These are phyloP conservation scores for Lumnitzera littorea DNA, from an alignment of 345 rosid genomes.

Conservation along the genomic window DNA sequence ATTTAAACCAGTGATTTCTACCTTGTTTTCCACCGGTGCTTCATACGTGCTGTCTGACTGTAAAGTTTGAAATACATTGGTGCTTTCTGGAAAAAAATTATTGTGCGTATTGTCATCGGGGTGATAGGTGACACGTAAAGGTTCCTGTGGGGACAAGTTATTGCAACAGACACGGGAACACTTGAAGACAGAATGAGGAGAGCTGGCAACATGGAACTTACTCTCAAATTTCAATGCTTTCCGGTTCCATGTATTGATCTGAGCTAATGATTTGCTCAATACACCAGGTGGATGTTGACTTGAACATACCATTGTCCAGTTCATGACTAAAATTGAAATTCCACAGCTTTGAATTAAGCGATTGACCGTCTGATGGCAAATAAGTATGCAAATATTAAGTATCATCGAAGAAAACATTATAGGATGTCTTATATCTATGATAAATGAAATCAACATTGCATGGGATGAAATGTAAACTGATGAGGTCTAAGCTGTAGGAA, in stretches of 20 bases:
- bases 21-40: conserved; percentile 14
- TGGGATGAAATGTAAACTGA: no score
- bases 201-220: conserved; percentile 4
- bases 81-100: conserved; percentile 34
- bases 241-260: conserved; percentile 19
- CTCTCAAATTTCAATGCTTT: conserved; percentile 21
- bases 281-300: conserved; percentile 27
- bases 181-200: conserved; percentile 12
- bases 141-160: conserved; percentile 57
- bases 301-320: conserved; percentile 42
- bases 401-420: not conserved
- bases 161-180: conserved; percentile 34
- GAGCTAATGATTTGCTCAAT: conserved; percentile 9
- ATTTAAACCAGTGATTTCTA: conserved; percentile 17
- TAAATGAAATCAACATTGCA: no score
- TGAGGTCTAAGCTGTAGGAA: no score
- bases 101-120: conserved; percentile 8
- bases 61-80: conserved; percentile 50
- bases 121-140: conserved; percentile 41
- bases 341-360: no score
- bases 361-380: no score
- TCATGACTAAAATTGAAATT: conserved; percentile 16
- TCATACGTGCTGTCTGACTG: conserved; percentile 30
- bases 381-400: no score
- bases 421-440: not conserved